A percentile compares a stretch with the other conserved stretches of the same genome.
Conservation (phyloP, 148 eudicot genomes). For the Gaultheria prostrata region DNA sequence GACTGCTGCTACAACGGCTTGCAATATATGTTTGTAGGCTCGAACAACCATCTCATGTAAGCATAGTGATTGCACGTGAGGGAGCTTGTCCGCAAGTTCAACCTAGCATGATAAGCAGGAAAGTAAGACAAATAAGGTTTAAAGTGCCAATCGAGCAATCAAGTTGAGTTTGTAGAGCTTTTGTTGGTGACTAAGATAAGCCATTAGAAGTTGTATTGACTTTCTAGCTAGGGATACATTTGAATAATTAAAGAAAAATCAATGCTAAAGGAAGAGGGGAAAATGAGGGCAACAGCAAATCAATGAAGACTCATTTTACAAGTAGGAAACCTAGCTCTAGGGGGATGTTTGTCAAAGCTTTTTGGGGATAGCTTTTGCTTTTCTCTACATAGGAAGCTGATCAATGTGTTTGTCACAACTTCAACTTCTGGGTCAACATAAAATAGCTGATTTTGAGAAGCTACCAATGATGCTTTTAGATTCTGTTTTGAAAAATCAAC, state of each 20-base stretch:
- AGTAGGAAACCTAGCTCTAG: slow-evolving; percentile 5
- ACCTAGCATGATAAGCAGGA: slow-evolving; percentile 56
- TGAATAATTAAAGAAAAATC: neutral
- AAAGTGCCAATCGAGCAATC: neutral
- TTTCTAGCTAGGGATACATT: neutral
- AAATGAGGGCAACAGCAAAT: slow-evolving; percentile 9
- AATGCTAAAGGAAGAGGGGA: neutral
- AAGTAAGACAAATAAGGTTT: slow-evolving; percentile 25
- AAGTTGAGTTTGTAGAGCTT: neutral
- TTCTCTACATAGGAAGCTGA: neutral
- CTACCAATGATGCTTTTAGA: neutral
- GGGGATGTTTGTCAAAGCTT: neutral
- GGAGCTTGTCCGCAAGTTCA: slow-evolving; percentile 87
- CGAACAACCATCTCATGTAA: slow-evolving; percentile 99
- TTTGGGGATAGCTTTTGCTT: neutral
- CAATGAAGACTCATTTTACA: neutral
- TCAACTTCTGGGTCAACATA: neutral
- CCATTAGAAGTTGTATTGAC: neutral
- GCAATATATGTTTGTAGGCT: slow-evolving; percentile 95
- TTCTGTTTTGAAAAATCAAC: neutral
- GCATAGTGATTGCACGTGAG: slow-evolving; percentile 98
- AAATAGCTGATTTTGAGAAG: neutral
- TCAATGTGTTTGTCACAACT: neutral
- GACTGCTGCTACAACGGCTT: slow-evolving; percentile 86
- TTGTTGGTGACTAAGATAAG: neutral